Evolutionary conservation across 345 rosid species (phyloP), one percentile per base, ranked within the genome.

Genomic region (Populus nigra): DNA sequence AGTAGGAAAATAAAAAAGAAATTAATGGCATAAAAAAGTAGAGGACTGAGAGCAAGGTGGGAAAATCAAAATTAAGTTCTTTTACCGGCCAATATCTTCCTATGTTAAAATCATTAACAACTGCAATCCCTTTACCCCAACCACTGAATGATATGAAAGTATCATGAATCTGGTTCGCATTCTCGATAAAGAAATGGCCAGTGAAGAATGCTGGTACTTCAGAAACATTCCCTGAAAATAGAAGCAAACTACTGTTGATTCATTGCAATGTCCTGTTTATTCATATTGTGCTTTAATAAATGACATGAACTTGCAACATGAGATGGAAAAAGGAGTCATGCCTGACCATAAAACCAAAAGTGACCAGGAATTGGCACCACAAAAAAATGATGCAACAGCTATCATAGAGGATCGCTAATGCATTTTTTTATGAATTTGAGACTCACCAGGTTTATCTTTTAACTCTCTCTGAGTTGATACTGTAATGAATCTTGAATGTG

Each of bases 31-130:
- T 25, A 16, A 72, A 33, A 6, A 17, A 70, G 18, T 41, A 17
- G 80, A 70, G 29, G 13, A 27, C 18, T 22, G 17, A 15, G 18
- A 31, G 18, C 43, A 57, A 78, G 73, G n/a, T 45, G 50, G 71
- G 25, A 57, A 4, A 76, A 68, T 15, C 5, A 15, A 47, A 47
- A 12, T 47, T 47, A 15, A 41, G 33, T 55, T 63, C 68, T 45
- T 77, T 71, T 86, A 95, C 98, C 76, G 92, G 99, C 99, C 99
- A 95, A 77, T 84, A 95, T 93, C 98, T 89, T 87, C 99, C 96
- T 0, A 93, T 77, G 87, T 91, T 95, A 83, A 95, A 91, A 70
- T 87, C 85, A 78, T 95, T 95, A 61, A 95, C 88, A 73, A 77
- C 89, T 49, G 91, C 94, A 82, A 93, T 77, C 70, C 97, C 98